Evolutionary conservation across 2,329 filamentous ascomycete species (phyloP).

Genomic region (Talaromyces sp.): DNA sequence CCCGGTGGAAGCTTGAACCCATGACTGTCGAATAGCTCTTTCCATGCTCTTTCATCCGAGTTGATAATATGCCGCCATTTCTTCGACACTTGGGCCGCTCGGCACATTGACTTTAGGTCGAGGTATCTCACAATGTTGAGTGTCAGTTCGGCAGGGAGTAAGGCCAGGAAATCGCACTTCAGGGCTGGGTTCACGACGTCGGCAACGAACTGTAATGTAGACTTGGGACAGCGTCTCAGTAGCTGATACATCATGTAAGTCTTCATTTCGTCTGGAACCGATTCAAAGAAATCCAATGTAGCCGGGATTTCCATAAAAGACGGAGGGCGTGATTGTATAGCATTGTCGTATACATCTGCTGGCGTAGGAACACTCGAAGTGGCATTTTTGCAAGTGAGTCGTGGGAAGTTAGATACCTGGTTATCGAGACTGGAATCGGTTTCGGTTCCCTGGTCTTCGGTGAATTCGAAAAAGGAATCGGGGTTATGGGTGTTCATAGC

Average conservation of each 20-base stretch:
- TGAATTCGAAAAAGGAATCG: conserved; percentile 38
- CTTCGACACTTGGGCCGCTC: conserved; percentile 87
- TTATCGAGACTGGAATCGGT: conserved; percentile 41
- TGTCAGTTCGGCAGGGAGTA: conserved; percentile 79
- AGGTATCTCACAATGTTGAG: conserved; percentile 84
- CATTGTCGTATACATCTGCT: conserved; percentile 10
- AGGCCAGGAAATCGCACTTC: conserved; percentile 85
- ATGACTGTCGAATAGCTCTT: conserved; percentile 79
- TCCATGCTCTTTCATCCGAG: conserved; percentile 93
- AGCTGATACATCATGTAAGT: conserved; percentile 96
- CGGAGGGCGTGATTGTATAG: conserved; percentile 23
- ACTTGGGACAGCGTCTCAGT: conserved; percentile 77
- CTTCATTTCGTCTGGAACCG: conserved; percentile 86
- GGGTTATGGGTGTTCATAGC: conserved; percentile 57
- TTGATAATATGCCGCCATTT: conserved; percentile 89
- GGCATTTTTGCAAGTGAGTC: conserved; percentile 16
- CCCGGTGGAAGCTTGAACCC: conserved; percentile 73
- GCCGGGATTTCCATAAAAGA: conserved; percentile 71
- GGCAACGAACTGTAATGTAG: conserved; percentile 83
- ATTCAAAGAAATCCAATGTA: conserved; percentile 85
- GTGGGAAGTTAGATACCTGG: conserved; percentile 21
- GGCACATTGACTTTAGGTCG: conserved; percentile 78
- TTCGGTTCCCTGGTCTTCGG: conserved; percentile 35
- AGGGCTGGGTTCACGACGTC: conserved; percentile 88
- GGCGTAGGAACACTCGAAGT: background rate